Evolutionary conservation across 306 rosid genomes (phyloP).

Genomic region (Benincasa hispida): DNA sequence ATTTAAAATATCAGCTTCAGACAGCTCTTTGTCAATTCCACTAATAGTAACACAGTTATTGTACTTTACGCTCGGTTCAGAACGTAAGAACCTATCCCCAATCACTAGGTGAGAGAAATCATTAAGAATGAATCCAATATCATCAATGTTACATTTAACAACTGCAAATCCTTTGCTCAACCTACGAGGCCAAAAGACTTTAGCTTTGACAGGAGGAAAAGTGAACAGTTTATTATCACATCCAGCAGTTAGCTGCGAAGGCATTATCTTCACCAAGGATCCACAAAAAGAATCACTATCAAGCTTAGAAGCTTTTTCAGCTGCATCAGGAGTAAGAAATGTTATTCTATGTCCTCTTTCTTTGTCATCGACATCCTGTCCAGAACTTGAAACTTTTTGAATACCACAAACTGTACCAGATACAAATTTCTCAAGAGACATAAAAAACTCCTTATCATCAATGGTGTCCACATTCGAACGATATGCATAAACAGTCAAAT

Average conservation of each 20-base stretch:
- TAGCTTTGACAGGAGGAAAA: constrained; percentile 76
- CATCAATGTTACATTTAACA: constrained; percentile 39
- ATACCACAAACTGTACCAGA: constrained; percentile 50
- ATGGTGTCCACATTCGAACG: constrained; percentile 36
- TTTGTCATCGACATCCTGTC: constrained; percentile 34
- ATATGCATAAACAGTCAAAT: constrained; percentile 54
- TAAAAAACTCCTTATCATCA: constrained; percentile 66
- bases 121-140: constrained; percentile 31
- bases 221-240: constrained; percentile 45
- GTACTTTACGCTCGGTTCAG: constrained; percentile 30
- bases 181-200: constrained; percentile 73
- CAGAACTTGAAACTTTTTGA: constrained; percentile 36
- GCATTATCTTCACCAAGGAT: constrained; percentile 45
- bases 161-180: constrained; percentile 52
- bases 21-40: constrained; percentile 50
- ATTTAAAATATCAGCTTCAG: constrained; percentile 49
- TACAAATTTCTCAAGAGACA: constrained; percentile 49
- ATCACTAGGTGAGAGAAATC: constrained; percentile 49
- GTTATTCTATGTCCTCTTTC: constrained; percentile 60
- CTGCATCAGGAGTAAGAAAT: constrained; percentile 68
- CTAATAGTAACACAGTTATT: constrained; percentile 27
- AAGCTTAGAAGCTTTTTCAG: constrained; percentile 46
- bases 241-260: constrained; percentile 39
- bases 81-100: constrained; percentile 51
- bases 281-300: constrained; percentile 37